Conservation (phyloP, 2,329 filamentous ascomycete genomes). For the Exophiala sideris region DNA sequence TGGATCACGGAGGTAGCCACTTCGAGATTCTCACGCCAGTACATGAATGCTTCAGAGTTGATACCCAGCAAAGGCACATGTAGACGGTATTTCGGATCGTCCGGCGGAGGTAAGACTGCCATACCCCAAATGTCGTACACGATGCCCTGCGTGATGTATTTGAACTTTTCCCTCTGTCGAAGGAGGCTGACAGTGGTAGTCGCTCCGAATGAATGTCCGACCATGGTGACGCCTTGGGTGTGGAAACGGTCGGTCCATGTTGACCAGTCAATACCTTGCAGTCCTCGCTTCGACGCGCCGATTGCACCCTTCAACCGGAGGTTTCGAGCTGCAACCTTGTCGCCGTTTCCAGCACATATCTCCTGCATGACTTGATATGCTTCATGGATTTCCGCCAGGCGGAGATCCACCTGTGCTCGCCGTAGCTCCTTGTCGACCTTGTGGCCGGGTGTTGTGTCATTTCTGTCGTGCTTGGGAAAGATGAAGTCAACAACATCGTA, state of each 20-base stretch:
- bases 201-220: slow-evolving; percentile 66
- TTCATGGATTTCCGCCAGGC: slow-evolving; percentile 63
- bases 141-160: slow-evolving; percentile 61
- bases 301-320: slow-evolving; percentile 56
- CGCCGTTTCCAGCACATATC: slow-evolving; percentile 55
- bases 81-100: slow-evolving; percentile 46
- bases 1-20: slow-evolving; percentile 55
- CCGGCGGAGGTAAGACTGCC: slow-evolving; percentile 34
- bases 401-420: slow-evolving; percentile 59
- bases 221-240: slow-evolving; percentile 56
- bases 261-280: slow-evolving; percentile 56
- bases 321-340: slow-evolving; percentile 51
- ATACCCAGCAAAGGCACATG: slow-evolving; percentile 59
- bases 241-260: slow-evolving; percentile 57
- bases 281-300: slow-evolving; percentile 57
- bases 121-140: slow-evolving; percentile 64
- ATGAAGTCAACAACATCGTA: slow-evolving; percentile 48
- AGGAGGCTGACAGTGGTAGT: slow-evolving; percentile 62
- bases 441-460: slow-evolving; percentile 51
- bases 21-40: slow-evolving; percentile 64
- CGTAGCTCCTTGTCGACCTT: slow-evolving; percentile 61
- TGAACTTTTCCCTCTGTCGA: slow-evolving; percentile 52
- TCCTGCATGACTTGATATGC: slow-evolving; percentile 55
- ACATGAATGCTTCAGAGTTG: slow-evolving; percentile 67
- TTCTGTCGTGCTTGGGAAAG: slow-evolving; percentile 56